phyloP scores from a whole-genome alignment of 192 early-diverging fungal species.

The Coemansia sp. region DNA sequence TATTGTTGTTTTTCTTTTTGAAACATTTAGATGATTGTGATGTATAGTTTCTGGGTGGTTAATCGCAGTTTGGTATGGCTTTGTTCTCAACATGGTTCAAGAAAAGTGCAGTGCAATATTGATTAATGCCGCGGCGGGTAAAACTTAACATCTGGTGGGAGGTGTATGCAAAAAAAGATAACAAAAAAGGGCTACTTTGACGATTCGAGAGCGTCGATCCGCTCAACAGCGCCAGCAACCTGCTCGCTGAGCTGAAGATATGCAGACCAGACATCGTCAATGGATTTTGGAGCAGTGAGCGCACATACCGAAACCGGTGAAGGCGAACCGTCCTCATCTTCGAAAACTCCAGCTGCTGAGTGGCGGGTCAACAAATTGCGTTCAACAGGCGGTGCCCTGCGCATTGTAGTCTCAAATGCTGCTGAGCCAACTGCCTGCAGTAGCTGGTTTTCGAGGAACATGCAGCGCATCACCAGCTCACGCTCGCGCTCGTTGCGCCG shows the following conservation, averaged over 20 bases:
- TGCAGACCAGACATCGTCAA: conserved; percentile 44
- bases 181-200: background rate
- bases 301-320: conserved; percentile 27
- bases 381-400: conserved; percentile 28
- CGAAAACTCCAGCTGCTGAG: background rate
- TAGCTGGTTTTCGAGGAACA: conserved; percentile 52
- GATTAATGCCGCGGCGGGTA: background rate
- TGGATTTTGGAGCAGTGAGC: conserved; percentile 30
- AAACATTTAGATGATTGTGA: background rate
- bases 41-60: background rate
- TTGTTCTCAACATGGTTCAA: background rate
- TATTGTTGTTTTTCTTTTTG: background rate
- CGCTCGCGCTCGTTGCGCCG: conserved; percentile 65
- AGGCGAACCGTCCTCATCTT: conserved; percentile 11
- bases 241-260: conserved; percentile 41
- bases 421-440: conserved; percentile 19
- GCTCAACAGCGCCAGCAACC: conserved; percentile 27
- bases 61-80: background rate
- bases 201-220: conserved; percentile 29
- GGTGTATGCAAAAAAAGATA: conserved; percentile 1
- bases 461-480: conserved; percentile 57
- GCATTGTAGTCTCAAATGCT: conserved; percentile 34
- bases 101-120: background rate
- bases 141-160: background rate
- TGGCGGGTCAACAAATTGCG: conserved; percentile 6